Conservation (phyloP, 768 basidiomycete species). For the Mycena leptocephala region DNA sequence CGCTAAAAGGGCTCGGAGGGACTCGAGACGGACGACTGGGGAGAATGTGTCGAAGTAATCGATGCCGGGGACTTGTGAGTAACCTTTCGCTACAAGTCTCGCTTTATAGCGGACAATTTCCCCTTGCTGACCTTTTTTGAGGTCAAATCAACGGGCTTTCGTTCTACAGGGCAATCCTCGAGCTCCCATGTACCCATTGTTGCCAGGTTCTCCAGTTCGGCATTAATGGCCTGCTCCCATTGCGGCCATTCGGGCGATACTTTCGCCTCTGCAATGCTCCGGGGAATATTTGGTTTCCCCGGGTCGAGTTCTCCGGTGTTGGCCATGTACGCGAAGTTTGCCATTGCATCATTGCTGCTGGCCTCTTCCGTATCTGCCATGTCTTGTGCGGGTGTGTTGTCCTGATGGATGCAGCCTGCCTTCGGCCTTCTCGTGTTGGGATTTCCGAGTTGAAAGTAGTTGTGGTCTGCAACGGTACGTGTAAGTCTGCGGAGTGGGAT, state of each 20-base stretch:
- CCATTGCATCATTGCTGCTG: not conserved
- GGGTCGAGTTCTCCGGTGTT: not conserved
- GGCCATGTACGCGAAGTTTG: not conserved
- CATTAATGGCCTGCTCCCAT: slow-evolving; percentile 2
- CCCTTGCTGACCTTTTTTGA: slow-evolving; percentile 7
- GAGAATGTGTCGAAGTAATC: slow-evolving; percentile 18
- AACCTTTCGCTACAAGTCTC: slow-evolving; percentile 8
- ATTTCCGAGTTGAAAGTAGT: slow-evolving; percentile 18
- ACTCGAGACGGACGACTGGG: slow-evolving; percentile 14
- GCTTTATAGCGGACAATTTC: not conserved
- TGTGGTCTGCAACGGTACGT: too few relatives aligned
- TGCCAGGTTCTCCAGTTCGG: not conserved
- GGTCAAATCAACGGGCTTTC: slow-evolving; percentile 7
- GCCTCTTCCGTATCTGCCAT: not conserved
- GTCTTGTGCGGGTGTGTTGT: not conserved
- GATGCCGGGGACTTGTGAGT: slow-evolving; percentile 20
- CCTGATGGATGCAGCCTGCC: not conserved
- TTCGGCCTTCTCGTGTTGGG: not conserved
- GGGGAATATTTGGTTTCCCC: not conserved
- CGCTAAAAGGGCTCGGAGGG: slow-evolving; percentile 12
- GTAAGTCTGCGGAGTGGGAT: slow-evolving; percentile 16
- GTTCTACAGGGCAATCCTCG: not conserved
- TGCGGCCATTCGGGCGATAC: not conserved
- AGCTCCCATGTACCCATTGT: slow-evolving; percentile 16
- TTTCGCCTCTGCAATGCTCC: not conserved